Evolutionary conservation across 2,329 filamentous ascomycete species (phyloP), one percentile per base, ranked within the genome.

Genomic region (Exophiala xenobiotica): DNA sequence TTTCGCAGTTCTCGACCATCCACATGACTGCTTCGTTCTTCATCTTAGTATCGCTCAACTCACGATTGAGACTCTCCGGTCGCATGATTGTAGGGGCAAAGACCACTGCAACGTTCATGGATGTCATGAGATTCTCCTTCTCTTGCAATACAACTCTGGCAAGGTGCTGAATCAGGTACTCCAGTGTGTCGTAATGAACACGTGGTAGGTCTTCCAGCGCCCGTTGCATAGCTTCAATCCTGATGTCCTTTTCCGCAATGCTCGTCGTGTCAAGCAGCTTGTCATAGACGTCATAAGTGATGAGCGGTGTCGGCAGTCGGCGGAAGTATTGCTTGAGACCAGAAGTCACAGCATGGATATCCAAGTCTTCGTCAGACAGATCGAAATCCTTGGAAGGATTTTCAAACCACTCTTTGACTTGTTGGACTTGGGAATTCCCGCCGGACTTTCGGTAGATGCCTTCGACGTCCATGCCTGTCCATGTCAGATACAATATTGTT

Each of bases 31-130:
- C 90, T 58, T 87, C 79, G 63, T 96, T 95, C 79, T 97, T 96
- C 62, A 86, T 81, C 67, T 93, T 88, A 78, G 96, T 95, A 67
- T 99, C 93, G 23, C 86, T 92, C 84, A 99, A 95, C 70, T 99
- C 93, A 55, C 90, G 85, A 68, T 95, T 90, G 55, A 97, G 81
- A 64, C 86, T 92, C 66, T 85, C 79, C 50, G 95, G 90, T 61
- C 92, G 83, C 89, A 99, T 95, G 62, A 99, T 95, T 1, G 93
- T 99, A 6, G 93, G 93, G 6, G 93, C 93, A 67, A 99, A 99
- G 29, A 99, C 93, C 35, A 99, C 93, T 3, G 93, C 90, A 55
- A 97, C 74, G 67, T 99, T 99, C 72, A 95, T 88, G 50, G 92
- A 88, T 19, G 90, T 96, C 93, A 99, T 99, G 68, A 96, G 70